Percentiles rank a stretch among this genome's conserved stretches.
phyloP scores from a whole-genome alignment of 78 protist genomes.

The Dictyostelium brefeldianum region DNA sequence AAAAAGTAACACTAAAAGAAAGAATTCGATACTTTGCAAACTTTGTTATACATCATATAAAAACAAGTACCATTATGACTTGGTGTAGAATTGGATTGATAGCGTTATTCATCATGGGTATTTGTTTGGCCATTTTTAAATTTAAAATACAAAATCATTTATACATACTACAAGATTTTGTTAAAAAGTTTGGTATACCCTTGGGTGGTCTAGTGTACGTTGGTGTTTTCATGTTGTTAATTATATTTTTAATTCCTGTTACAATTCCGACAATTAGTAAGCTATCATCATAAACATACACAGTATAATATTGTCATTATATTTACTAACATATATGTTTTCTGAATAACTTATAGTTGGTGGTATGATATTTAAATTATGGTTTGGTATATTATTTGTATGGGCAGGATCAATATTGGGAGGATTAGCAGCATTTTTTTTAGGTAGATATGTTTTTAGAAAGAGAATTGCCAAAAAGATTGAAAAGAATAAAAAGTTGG shows the following conservation, averaged over 20 bases:
- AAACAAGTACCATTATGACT: constrained; percentile 27
- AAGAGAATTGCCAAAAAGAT: constrained; percentile 46
- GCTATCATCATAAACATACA: background rate
- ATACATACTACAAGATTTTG: constrained; percentile 37
- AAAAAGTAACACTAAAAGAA: constrained; percentile 36
- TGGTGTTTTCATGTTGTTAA: constrained; percentile 49
- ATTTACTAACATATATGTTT: background rate
- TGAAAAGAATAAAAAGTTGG: constrained; percentile 61
- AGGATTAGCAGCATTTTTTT: constrained; percentile 50
- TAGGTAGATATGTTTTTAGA: constrained; percentile 78
- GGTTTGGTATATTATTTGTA: constrained; percentile 68
- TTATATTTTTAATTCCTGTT: constrained; percentile 73
- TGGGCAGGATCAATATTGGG: constrained; percentile 73
- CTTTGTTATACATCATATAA: constrained; percentile 13
- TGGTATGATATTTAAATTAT: constrained; percentile 59
- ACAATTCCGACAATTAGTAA: constrained; percentile 75
- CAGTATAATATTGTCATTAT: background rate
- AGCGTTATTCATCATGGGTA: background rate
- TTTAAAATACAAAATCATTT: constrained; percentile 66
- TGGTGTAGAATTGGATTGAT: constrained; percentile 19
- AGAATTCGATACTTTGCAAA: constrained; percentile 27
- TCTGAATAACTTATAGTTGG: no score
- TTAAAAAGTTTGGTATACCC: constrained; percentile 38
- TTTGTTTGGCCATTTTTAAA: constrained; percentile 54
- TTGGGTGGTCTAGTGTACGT: constrained; percentile 61